Evolutionary conservation across 163 green algal species (phyloP), one percentile per base, ranked within the genome.

Genomic region (Scenedesmus sp.): DNA sequence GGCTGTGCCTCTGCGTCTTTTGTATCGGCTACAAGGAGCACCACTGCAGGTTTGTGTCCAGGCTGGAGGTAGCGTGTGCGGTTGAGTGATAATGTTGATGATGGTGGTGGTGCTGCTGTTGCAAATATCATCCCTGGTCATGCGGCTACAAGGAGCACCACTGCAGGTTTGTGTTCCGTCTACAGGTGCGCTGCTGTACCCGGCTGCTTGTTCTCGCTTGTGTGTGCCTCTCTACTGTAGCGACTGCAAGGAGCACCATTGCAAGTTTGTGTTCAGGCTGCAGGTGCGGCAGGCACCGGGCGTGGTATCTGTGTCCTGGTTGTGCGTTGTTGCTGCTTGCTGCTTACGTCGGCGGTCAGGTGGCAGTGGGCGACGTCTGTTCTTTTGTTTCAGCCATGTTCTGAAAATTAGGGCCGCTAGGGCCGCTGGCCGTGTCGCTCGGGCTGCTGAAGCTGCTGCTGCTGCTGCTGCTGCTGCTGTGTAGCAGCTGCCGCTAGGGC

Each of bases 211-310:
- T 46, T 46, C 34, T 46, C 34, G 34, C 34, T 46, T 46, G 34
- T 46, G 34, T 46, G 34, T 46, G 34, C 34, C 34, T 96, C 97
- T 99, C 60, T 98, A 96, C 2, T 99, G 98, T 88, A 93, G 98
- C 3, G 98, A 96, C 7, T 99, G 99, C 97, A 99, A 99, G 93
- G 98, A 99, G 96, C 98, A 99, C 94, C 97, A 99, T 74, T 99
- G 97, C 96, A 96, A 96, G 84, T 99, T 97, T 93, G 99, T 99
- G 23, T 99, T 99, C 94, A 89, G 96, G 74, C 86, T 98, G 56
- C 94, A 96, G 94, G 93, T 95, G 34, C 34, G 34, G 34, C 34
- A 46, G 34, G 34, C 34, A 46, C 34, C 34, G 34, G 34, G 34
- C 34, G 34, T 46, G 34, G 0, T 46, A 46, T 46, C 34, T 46